Evolutionary conservation across 352 stramenopile species (phyloP), one percentile per base, ranked within the genome.

Genomic region (Phytophthora cactorum): DNA sequence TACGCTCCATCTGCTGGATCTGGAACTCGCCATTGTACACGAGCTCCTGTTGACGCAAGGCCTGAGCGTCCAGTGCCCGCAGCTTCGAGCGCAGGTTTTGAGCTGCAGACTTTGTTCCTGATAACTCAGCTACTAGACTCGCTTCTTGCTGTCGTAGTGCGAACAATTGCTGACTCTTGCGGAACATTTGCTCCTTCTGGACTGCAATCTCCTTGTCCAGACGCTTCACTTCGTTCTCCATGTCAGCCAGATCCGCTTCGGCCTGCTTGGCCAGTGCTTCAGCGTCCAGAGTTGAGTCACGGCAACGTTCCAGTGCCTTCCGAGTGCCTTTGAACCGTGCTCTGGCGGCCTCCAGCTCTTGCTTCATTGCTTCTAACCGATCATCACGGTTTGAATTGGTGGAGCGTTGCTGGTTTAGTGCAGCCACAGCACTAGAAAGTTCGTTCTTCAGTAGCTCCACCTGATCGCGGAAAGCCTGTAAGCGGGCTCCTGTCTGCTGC

Each of bases 21-120:
- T 99, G 92, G 74, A 98, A 99, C 75, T 98, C 97, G 50, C 93
- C 94, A 70, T 97, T 98, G 74, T 98, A 98, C 53, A 99, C 79
- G 7, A 99, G 79, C 77, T 98, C 96, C 62, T 98, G 87, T 69
- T 99, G 97, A 0, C 90, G 82, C 31, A 96, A 74, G 32, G 84
- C 77, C 50, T 98, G 91, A 28, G 84, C 77, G 52, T 98, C 96
- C 0, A 99, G 82, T n/a, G 89, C 60, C 66, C 93, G 90, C 34
- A 98, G 79, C 76, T 98, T 98, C 15, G 87, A 81, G 28, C 81
- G 71, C 31, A 98, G 70, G 66, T 98, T 99, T 57, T 93, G 89
- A 5, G 75, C 77, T 12, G 85, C 86, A 1, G 90, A 84, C 67
- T 97, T 92, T 4, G 89, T 78, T 6, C 96, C 93, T n/a, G 89